Evolutionary conservation across 176 grass and related monocot genomes (phyloP).

Genomic region (Bonia amplexicaulis): DNA sequence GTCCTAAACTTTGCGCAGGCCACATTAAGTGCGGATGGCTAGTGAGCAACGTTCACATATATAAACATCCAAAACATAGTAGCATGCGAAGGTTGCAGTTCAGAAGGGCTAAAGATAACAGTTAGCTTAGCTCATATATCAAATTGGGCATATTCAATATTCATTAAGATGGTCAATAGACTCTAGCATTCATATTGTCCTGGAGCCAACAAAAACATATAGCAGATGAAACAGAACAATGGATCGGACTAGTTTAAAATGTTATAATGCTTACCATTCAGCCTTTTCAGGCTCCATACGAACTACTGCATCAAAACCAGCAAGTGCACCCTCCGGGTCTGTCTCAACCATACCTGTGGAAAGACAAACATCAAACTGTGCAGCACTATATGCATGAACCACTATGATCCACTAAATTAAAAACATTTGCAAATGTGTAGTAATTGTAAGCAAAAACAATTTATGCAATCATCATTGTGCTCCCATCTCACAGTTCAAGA

Average conservation of each 20-base stretch:
- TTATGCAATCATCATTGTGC: not conserved
- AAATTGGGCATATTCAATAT: not conserved
- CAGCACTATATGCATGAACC: constrained; percentile 13
- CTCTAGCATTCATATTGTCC: not conserved
- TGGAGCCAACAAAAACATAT: not conserved
- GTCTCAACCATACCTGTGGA: constrained; percentile 87
- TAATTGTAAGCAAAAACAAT: not conserved
- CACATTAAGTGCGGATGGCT: not conserved
- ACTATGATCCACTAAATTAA: not conserved
- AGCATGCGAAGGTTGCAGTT: not conserved
- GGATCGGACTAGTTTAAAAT: not conserved
- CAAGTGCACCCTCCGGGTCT: constrained; percentile 83
- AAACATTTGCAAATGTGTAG: constrained; percentile 5
- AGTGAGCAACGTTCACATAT: not conserved
- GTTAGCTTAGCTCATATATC: not conserved
- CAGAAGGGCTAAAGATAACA: not conserved
- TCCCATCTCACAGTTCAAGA: not conserved
- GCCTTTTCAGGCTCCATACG: constrained; percentile 94
- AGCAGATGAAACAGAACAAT: not conserved
- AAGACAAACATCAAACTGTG: constrained; percentile 12
- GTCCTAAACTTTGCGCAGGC: not conserved
- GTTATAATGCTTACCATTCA: constrained; percentile 59
- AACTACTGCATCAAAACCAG: constrained; percentile 91
- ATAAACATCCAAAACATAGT: not conserved
- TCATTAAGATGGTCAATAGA: not conserved